Base-by-base conservation (phyloP, 352 stramenopile species). In the Globisporangium middletonii region DNA sequence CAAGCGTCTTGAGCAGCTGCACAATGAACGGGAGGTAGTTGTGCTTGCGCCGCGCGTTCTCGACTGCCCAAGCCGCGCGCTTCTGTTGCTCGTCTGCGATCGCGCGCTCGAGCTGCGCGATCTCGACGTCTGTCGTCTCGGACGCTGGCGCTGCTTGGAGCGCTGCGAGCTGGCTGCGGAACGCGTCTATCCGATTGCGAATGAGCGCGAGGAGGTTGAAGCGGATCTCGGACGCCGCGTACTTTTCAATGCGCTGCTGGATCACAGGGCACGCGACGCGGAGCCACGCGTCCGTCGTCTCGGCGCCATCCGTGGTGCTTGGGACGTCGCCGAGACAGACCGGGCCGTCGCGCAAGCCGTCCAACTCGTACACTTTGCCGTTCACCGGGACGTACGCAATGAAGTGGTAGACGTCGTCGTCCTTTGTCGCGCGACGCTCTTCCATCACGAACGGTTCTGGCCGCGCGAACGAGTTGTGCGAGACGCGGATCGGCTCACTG, bases 401-500 rank as follows among this genome's bases (percentile, higher is more conserved):
- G 76, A 99, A 99, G 69, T 99, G 96, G 72, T 98, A 98, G 19
- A 97, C 95, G 50, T 98, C 94, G 62, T 98, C 91, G 52, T 96
- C 77, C n/a, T 67, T 64, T 28, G 85, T 90, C 28, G 70, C 74
- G 49, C 86, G 88, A 41, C 77, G 63, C 59, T 90, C 75, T 19
- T 92, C 79, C 42, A 89, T 68, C 6, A 95, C 75, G 38, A 96
- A 95, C 3, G 81, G 82, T 60, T 95, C 86, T 4, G 84, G 69
- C 4, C 83, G 68, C 30, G 83, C 66, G 62, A 94, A 95, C 16
- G 78, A 86, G 64, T 95, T 95, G 64, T 95, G 86, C 33, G 86
- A 79, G 2, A 86, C 52, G 8, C 86, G 86, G 59, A 96, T 95
- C 62, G 73, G 80, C 50, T 95, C 84, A 59, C 78, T 90, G 61